Conservation (phyloP, 345 rosid species). For the Rhizophora apiculata region DNA sequence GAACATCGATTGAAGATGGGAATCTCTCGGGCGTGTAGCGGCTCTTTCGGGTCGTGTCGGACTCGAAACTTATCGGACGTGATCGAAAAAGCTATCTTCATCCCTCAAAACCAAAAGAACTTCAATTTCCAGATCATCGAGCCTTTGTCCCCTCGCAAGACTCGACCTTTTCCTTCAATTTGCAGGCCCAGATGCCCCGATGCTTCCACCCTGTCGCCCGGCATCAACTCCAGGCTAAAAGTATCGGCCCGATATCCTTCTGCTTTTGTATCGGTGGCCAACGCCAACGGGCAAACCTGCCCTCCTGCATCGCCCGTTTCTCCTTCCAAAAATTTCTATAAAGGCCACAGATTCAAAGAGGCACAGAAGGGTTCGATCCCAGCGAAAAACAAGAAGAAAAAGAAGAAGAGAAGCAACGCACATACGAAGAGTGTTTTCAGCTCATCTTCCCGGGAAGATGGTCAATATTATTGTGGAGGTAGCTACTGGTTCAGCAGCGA, state of each 20-base stretch:
- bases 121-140: constrained; percentile 11
- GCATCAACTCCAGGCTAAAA: constrained; percentile 27
- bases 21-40: constrained; percentile 58
- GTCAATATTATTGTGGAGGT: constrained; percentile 25
- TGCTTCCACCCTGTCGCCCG: constrained; percentile 12
- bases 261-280: constrained; percentile 14
- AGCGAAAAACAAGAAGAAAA: constrained; percentile 16
- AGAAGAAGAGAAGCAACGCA: constrained; percentile 11
- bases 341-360: constrained; percentile 29
- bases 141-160: constrained; percentile 19
- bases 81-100: constrained; percentile 39
- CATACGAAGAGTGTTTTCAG: constrained; percentile 26
- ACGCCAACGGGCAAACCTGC: constrained; percentile 17
- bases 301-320: constrained; percentile 42
- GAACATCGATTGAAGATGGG: constrained; percentile 58
- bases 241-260: constrained; percentile 21
- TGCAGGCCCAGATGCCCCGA: constrained; percentile 37
- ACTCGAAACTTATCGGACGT: constrained; percentile 56
- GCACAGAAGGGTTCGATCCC: constrained; percentile 20
- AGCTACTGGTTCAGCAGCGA: constrained; percentile 69
- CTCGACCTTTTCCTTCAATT: constrained; percentile 39
- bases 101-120: constrained; percentile 16
- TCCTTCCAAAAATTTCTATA: constrained; percentile 32
- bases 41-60: constrained; percentile 62
- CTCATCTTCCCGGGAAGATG: constrained; percentile 48